Conservation (phyloP, 2,329 filamentous ascomycete genomes). For the Didymella segeticola region DNA sequence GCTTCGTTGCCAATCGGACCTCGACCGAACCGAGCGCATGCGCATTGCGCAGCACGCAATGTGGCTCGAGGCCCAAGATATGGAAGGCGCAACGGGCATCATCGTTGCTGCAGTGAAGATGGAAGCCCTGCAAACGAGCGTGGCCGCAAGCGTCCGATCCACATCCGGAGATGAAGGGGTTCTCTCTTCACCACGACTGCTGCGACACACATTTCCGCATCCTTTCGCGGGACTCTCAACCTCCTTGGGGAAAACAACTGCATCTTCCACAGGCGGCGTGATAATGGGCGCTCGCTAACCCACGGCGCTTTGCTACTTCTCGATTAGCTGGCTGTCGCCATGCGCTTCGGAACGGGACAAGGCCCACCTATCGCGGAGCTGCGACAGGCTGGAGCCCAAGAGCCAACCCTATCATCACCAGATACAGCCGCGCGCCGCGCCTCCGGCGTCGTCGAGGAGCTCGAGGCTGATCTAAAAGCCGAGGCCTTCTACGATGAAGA, state of each 20-base stretch:
- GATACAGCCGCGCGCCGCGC: slow-evolving; percentile 9
- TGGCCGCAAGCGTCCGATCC: slow-evolving; percentile 9
- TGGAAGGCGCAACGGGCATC: slow-evolving; percentile 13
- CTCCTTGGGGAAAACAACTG: slow-evolving; percentile 10
- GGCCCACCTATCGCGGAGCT: slow-evolving; percentile 4
- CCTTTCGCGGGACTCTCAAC: slow-evolving; percentile 12
- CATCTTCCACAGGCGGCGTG: slow-evolving; percentile 7
- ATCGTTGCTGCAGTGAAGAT: slow-evolving; percentile 14
- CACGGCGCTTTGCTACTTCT: slow-evolving; percentile 7
- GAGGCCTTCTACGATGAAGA: slow-evolving; percentile 13
- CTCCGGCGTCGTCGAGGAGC: slow-evolving; percentile 10
- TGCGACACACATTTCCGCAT: neutral
- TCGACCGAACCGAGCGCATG: neutral
- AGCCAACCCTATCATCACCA: slow-evolving; percentile 11
- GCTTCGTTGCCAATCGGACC: slow-evolving; percentile 7
- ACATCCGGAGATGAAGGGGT: slow-evolving; percentile 15
- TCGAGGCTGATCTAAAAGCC: slow-evolving; percentile 11
- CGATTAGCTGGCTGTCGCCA: slow-evolving; percentile 10
- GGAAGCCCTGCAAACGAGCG: slow-evolving; percentile 1
- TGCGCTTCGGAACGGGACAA: slow-evolving; percentile 5
- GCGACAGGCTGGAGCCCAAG: slow-evolving; percentile 2
- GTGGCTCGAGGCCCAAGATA: slow-evolving; percentile 4
- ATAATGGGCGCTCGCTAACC: slow-evolving; percentile 15
- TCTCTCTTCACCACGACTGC: neutral
- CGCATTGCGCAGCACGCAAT: slow-evolving; percentile 10